These are phyloP conservation scores for Uromyces viciae-fabae DNA, from an alignment of 1,284 basidiomycete species.

Conservation along the genomic window DNA sequence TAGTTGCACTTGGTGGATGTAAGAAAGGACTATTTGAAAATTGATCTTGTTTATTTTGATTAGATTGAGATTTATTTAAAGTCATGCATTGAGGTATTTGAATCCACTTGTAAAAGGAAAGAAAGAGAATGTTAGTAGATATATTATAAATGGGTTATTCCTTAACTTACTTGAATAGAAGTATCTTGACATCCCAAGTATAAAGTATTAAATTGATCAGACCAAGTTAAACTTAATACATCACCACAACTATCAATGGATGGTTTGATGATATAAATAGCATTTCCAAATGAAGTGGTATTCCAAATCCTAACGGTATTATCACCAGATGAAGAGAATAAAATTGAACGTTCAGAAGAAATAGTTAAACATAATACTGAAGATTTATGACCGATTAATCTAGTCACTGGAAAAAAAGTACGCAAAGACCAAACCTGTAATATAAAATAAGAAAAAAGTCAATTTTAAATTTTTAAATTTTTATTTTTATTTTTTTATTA, in stretches of 20 bases:
- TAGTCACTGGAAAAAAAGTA: constrained; percentile 43
- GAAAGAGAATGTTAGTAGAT: not conserved
- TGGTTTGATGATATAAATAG: constrained; percentile 41
- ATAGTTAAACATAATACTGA: constrained; percentile 41
- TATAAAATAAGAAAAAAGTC: not conserved
- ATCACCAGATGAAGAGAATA: constrained; percentile 44
- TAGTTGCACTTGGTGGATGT: too few relatives aligned
- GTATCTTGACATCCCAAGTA: constrained; percentile 45
- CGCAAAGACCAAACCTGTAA: constrained; percentile 41
- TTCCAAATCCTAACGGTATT: constrained; percentile 43
- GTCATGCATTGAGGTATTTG: constrained; percentile 15
- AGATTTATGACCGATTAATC: constrained; percentile 36
- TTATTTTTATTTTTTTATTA: not conserved
- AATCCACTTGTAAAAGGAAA: constrained; percentile 1
- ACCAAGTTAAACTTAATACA: constrained; percentile 42
- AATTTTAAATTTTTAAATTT: not conserved
- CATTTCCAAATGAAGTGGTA: constrained; percentile 32
- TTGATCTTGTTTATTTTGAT: too few relatives aligned
- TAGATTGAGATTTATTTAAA: too few relatives aligned
- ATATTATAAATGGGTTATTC: not conserved
- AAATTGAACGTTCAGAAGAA: constrained; percentile 24
- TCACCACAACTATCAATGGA: constrained; percentile 44
- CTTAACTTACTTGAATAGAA: constrained; percentile 34
- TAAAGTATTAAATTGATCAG: constrained; percentile 22
- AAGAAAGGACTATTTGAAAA: too few relatives aligned